Evolutionary conservation across 495 filamentous ascomycete genomes (phyloP).

Genomic region (Geopyxis carbonaria): DNA sequence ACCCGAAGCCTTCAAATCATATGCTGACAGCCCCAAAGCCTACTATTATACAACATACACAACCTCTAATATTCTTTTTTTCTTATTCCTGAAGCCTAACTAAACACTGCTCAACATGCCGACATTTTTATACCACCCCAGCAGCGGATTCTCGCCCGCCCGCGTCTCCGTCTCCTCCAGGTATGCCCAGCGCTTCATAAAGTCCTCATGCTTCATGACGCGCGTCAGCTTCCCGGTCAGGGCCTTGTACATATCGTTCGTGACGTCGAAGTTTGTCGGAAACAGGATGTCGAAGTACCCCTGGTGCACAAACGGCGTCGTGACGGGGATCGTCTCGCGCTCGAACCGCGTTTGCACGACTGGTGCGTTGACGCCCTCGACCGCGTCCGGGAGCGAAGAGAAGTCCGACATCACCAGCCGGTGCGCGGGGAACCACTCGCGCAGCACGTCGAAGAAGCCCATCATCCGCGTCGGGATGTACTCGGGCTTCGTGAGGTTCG

Average conservation of each 20-base stretch:
- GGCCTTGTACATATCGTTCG: conserved; percentile 78
- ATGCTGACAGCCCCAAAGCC: no score
- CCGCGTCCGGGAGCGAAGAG: conserved; percentile 60
- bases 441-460: conserved; percentile 87
- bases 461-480: conserved; percentile 89
- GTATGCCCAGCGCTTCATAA: conserved; percentile 73
- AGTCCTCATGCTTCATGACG: conserved; percentile 75
- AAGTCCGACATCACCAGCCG: conserved; percentile 84
- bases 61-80: no score
- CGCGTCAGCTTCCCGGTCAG: conserved; percentile 79
- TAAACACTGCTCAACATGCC: conserved; percentile 73
- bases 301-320: conserved; percentile 86
- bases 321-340: conserved; percentile 69
- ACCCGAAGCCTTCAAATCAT: no score
- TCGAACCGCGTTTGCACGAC: conserved; percentile 91
- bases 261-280: conserved; percentile 77
- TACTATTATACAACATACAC: no score
- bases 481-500: conserved; percentile 62
- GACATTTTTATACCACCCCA: conserved; percentile 89
- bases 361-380: conserved; percentile 70
- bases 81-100: no score
- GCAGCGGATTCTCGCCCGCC: conserved; percentile 81
- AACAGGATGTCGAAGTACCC: conserved; percentile 99
- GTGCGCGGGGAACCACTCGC: conserved; percentile 72
- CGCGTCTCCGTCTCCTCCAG: conserved; percentile 73